phyloP scores from a whole-genome alignment of 2,329 filamentous ascomycete genomes.

The Ascocoryne sarcoides region DNA sequence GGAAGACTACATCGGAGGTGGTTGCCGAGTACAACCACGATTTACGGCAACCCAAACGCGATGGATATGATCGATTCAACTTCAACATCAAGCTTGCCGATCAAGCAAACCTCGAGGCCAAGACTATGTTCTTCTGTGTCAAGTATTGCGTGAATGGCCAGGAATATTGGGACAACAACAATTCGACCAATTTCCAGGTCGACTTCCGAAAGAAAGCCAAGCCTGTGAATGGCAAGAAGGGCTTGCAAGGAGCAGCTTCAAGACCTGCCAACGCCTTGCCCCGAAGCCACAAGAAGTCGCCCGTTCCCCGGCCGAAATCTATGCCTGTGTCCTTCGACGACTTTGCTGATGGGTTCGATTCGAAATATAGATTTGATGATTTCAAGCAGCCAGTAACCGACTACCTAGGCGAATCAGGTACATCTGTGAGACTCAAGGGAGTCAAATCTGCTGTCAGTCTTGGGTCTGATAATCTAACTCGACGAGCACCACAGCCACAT shows the following conservation, averaged over 20 bases:
- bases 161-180: conserved; percentile 96
- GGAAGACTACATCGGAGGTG: conserved; percentile 97
- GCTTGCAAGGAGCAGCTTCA: conserved; percentile 40
- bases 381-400: conserved; percentile 53
- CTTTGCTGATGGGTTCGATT: conserved; percentile 51
- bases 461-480: conserved; percentile 31
- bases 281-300: conserved; percentile 51
- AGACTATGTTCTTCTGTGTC: conserved; percentile 87
- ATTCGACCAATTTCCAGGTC: conserved; percentile 78
- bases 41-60: conserved; percentile 56
- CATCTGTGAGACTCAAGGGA: conserved; percentile 59
- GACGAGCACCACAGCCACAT: conserved; percentile 43
- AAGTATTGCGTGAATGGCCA: conserved; percentile 76
- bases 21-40: conserved; percentile 80
- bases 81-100: conserved; percentile 93
- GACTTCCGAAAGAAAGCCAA: conserved; percentile 80
- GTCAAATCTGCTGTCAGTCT: conserved; percentile 53
- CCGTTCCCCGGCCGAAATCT: conserved; percentile 40
- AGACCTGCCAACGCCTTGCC: conserved; percentile 49
- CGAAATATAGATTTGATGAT: conserved; percentile 36
- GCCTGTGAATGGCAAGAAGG: conserved; percentile 48
- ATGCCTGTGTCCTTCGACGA: conserved; percentile 56
- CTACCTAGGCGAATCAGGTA: conserved; percentile 52
- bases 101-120: conserved; percentile 80
- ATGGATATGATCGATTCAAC: conserved; percentile 78